Evolutionary conservation across 140 eudicot species (phyloP).

Genomic region (Anethum foeniculum): DNA sequence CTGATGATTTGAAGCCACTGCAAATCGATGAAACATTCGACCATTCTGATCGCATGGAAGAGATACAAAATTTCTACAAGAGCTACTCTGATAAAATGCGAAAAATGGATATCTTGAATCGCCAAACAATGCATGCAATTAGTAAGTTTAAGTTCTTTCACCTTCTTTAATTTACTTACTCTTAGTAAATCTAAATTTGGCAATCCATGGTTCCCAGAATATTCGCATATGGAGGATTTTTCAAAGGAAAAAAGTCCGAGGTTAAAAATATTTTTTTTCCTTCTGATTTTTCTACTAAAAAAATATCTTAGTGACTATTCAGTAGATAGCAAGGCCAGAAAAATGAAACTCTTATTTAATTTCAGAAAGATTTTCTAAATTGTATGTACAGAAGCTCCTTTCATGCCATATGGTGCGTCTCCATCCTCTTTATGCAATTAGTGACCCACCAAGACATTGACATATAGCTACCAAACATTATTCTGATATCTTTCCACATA

Average conservation of each 20-base stretch:
- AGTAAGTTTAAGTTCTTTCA: slow-evolving; percentile 43
- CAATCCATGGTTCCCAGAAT: not conserved
- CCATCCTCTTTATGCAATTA: slow-evolving; percentile 28
- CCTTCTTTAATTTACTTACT: not conserved
- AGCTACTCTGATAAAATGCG: slow-evolving; percentile 77
- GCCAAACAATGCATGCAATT: slow-evolving; percentile 82
- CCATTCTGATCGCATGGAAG: slow-evolving; percentile 65
- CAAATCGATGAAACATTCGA: slow-evolving; percentile 52
- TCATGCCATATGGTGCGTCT: slow-evolving; percentile 30
- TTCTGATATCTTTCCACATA: not conserved
- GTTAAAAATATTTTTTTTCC: not conserved
- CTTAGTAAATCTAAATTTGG: not conserved
- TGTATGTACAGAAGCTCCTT: slow-evolving; percentile 1
- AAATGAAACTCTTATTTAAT: not conserved
- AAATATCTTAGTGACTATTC: not conserved
- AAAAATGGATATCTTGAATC: slow-evolving; percentile 77
- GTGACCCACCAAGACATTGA: slow-evolving; percentile 9
- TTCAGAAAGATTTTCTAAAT: not conserved
- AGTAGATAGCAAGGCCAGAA: not conserved
- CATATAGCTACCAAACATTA: slow-evolving; percentile 6
- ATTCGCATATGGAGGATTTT: not conserved
- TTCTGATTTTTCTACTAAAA: too few species aligned
- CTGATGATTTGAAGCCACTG: slow-evolving; percentile 70
- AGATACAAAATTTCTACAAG: slow-evolving; percentile 73
- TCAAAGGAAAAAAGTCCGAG: not conserved